Evolutionary conservation across 768 basidiomycete genomes (phyloP).

Genomic region (Mycena haematopus): DNA sequence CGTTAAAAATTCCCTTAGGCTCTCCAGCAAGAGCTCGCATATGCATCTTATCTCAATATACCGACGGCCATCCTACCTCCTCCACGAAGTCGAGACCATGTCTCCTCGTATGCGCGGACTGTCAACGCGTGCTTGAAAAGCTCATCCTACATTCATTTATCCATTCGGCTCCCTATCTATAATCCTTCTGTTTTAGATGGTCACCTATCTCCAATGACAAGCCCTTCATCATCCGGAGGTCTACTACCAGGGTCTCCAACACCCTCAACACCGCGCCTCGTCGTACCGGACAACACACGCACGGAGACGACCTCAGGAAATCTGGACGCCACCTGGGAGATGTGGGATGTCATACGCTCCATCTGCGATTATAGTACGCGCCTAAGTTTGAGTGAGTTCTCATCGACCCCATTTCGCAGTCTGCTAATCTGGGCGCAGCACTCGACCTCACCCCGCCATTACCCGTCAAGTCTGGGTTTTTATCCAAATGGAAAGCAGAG

Average conservation of each 20-base stretch:
- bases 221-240: conserved; percentile 27
- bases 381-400: conserved; percentile 68
- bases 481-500: conserved; percentile 92
- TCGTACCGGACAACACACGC: conserved; percentile 44
- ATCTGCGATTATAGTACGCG: conserved; percentile 86
- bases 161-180: conserved; percentile 84
- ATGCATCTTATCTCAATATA: conserved; percentile 91
- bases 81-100: conserved; percentile 80
- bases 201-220: conserved; percentile 35
- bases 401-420: conserved; percentile 5
- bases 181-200: conserved; percentile 68
- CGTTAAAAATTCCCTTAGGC: conserved; percentile 58
- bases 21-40: conserved; percentile 89
- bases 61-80: conserved; percentile 87
- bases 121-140: conserved; percentile 79
- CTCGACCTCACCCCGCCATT: conserved; percentile 91
- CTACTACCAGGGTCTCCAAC: conserved; percentile 28
- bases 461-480: conserved; percentile 75
- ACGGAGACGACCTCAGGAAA: conserved; percentile 56
- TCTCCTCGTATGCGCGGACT: conserved; percentile 93
- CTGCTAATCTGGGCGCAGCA: conserved; percentile 54
- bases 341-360: conserved; percentile 95
- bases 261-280: conserved; percentile 41
- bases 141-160: conserved; percentile 77
- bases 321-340: conserved; percentile 90